Percentiles rank a stretch among this genome's conserved stretches.
phyloP scores from a whole-genome alignment of 148 eudicot genomes.

The Drosera capensis region DNA sequence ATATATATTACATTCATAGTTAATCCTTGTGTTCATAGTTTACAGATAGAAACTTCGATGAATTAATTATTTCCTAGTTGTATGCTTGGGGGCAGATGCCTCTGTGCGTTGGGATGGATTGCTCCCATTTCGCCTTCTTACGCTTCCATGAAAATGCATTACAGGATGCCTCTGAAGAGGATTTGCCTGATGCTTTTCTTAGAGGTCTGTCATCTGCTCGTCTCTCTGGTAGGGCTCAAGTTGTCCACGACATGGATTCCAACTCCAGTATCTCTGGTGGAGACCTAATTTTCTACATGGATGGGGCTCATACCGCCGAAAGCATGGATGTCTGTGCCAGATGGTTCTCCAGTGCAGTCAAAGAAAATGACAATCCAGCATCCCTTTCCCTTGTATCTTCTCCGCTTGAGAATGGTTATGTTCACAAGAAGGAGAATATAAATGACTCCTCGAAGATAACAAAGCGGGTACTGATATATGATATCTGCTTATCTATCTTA shows the following conservation, averaged over 20 bases:
- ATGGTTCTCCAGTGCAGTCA: constrained; percentile 61
- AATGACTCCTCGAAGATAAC: constrained; percentile 7
- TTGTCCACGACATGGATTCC: constrained; percentile 30
- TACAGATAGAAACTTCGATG: too few species aligned
- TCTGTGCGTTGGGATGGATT: neutral
- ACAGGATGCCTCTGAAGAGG: constrained; percentile 28
- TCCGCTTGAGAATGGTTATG: constrained; percentile 10
- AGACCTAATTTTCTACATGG: constrained; percentile 57
- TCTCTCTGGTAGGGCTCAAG: constrained; percentile 76
- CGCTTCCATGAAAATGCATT: neutral
- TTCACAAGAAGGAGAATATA: constrained; percentile 9
- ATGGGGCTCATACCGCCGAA: constrained; percentile 89
- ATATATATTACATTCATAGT: too few species aligned
- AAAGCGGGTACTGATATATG: constrained; percentile 31
- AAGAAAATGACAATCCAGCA: constrained; percentile 14
- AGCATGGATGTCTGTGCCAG: constrained; percentile 81
- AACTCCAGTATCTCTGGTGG: constrained; percentile 25
- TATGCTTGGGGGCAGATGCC: too few species aligned
- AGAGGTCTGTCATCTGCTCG: constrained; percentile 75
- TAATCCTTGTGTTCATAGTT: too few species aligned
- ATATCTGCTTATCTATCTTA: neutral
- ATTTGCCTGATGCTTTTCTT: constrained; percentile 49
- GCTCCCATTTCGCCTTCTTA: neutral
- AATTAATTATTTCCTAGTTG: too few species aligned
- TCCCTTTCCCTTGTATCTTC: constrained; percentile 16